Evolutionary conservation across 306 rosid species (phyloP).

Genomic region (Rosa rugosa): DNA sequence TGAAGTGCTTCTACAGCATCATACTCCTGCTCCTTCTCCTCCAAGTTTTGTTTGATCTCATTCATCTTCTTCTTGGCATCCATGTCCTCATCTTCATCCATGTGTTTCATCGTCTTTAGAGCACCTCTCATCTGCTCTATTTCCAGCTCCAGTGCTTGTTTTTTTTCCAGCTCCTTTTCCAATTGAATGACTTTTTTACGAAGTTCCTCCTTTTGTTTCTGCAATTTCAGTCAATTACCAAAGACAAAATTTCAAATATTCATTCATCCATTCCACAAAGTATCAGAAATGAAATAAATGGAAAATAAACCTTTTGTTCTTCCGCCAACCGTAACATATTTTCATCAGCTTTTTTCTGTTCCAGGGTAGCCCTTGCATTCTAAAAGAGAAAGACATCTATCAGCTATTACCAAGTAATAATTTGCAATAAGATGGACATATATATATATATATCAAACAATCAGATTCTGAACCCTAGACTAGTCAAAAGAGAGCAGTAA

Average conservation of each 20-base stretch:
- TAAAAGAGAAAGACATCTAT: slow-evolving; percentile 18
- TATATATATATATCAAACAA: background rate
- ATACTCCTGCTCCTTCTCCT: slow-evolving; percentile 62
- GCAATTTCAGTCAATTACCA: slow-evolving; percentile 25
- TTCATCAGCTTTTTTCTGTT: slow-evolving; percentile 67
- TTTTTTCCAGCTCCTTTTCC: slow-evolving; percentile 67
- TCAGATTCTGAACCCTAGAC: background rate
- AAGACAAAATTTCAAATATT: background rate
- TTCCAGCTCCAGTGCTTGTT: slow-evolving; percentile 65
- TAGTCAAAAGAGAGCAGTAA: background rate
- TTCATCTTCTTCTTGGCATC: slow-evolving; percentile 55
- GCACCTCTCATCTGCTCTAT: slow-evolving; percentile 71
- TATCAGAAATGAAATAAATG: background rate
- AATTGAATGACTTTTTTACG: slow-evolving; percentile 50
- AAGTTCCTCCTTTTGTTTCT: slow-evolving; percentile 65
- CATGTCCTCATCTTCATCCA: slow-evolving; percentile 53
- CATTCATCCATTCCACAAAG: background rate
- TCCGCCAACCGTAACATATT: slow-evolving; percentile 55
- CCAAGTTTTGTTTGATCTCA: slow-evolving; percentile 37
- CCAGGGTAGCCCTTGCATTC: slow-evolving; percentile 68
- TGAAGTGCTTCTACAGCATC: slow-evolving; percentile 40
- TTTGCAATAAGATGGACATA: background rate
- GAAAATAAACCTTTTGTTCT: slow-evolving; percentile 54
- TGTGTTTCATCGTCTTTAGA: slow-evolving; percentile 64
- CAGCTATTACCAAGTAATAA: background rate